Evolutionary conservation across 1,284 basidiomycete genomes (phyloP), one percentile per base, ranked within the genome.

Genomic region (Trichosporon sp.): DNA sequence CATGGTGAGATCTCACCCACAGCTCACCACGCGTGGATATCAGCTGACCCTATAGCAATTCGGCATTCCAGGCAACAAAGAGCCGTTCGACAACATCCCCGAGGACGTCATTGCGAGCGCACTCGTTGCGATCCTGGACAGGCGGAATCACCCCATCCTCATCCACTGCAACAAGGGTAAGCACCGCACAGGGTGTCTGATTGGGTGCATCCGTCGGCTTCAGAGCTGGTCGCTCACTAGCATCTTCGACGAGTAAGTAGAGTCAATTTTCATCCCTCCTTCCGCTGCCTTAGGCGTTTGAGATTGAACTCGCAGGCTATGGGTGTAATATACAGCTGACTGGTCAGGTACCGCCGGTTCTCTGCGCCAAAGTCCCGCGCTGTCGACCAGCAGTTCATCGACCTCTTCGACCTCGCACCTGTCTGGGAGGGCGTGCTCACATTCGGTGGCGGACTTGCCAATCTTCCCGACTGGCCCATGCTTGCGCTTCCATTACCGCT

Each of bases 161-260:
- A 84, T 85, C 19, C 84, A 85, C 69, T 85, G 84, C 76, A 85
- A 85, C 76, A 85, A 85, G 73, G 84, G 84, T 61, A 85, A 85
- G 72, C 84, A 85, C 65, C 80, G 84, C 1, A 85, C 84, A 0
- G 84, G 84, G 1, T 85, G 84, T 68, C 73, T 85, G 29, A 81
- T 85, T 7, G 84, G 84, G 4, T 85, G 84, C 69, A 76, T 85
- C 9, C 74, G 84, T 2, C 81, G 84, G 52, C 69, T 84, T 8
- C 84, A 85, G 68, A 78, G 80, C 14, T 85, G 84, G 84, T 81
- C 82, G 32, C 72, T 84, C 16, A 83, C 83, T 0, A 81, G 81
- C 1, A 84, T 84, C 58, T 84, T 85, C 64, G 84, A 85, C 73
- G 84, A 85, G 76, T 84, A 56, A 33, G 69, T 63, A 8, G n/a